Evolutionary conservation across 805 yeast genomes (phyloP).

Genomic region (Babjeviella inositovora): DNA sequence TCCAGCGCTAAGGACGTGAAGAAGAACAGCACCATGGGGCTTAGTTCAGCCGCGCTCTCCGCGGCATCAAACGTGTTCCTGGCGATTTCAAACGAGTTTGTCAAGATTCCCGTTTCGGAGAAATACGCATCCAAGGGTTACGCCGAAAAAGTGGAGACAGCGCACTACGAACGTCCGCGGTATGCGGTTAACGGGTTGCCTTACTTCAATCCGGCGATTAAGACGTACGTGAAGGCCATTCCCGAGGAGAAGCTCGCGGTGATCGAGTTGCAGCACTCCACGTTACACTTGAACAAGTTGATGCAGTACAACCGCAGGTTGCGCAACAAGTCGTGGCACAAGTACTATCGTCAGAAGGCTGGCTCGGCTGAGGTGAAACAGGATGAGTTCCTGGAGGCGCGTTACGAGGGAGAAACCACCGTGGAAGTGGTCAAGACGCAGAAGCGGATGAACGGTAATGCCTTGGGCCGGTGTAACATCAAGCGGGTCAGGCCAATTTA

Average conservation of each 20-base stretch:
- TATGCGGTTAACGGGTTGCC: conserved; percentile 25
- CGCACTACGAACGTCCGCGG: conserved; percentile 8
- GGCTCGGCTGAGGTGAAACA: too few relatives aligned
- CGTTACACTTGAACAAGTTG: conserved; percentile 25
- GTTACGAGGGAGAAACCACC: too few relatives aligned
- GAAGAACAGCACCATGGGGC: conserved; percentile 1
- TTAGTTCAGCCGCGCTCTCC: conserved; percentile 2
- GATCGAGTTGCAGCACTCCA: conserved; percentile 31
- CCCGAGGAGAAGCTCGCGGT: conserved; percentile 21
- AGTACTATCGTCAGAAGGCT: conserved; percentile 25
- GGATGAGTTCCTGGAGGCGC: too few relatives aligned
- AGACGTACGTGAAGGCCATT: conserved; percentile 8
- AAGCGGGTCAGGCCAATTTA: too few relatives aligned
- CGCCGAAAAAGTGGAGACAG: conserved; percentile 13
- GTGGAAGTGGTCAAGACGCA: too few relatives aligned
- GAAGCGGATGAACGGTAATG: too few relatives aligned
- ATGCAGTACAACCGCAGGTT: conserved; percentile 21
- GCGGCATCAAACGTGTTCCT: conserved; percentile 3
- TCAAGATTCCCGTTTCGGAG: conserved; percentile 1
- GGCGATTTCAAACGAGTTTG: conserved; percentile 3
- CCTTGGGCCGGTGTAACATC: too few relatives aligned
- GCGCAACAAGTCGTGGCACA: conserved; percentile 28
- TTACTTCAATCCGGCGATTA: conserved; percentile 17
- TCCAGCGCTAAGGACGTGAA: conserved; percentile 3
- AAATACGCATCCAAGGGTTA: conserved; percentile 7